phyloP scores from a whole-genome alignment of 2,329 filamentous ascomycete genomes.

The Pseudogymnoascus sp. region DNA sequence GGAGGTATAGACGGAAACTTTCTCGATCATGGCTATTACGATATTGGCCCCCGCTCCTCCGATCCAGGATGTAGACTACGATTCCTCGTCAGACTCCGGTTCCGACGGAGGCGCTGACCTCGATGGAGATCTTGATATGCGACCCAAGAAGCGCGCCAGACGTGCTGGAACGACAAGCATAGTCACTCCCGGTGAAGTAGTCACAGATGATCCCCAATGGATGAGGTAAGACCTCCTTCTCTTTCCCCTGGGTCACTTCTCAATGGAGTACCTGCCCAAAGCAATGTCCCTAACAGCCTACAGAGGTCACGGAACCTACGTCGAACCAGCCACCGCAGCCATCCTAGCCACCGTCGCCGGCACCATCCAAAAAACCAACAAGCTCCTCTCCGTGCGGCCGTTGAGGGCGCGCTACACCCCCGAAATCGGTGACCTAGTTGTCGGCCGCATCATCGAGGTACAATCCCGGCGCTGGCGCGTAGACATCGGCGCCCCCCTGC shows the following conservation, averaged over 20 bases:
- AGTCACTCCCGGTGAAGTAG: conserved; percentile 80
- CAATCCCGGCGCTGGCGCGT: conserved; percentile 90
- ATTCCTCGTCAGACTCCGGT: conserved; percentile 18
- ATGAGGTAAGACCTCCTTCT: conserved; percentile 57
- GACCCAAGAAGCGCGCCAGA: conserved; percentile 34
- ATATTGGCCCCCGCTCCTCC: conserved; percentile 28
- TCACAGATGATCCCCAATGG: conserved; percentile 92
- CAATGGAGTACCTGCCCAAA: neutral
- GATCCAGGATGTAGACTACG: conserved; percentile 15
- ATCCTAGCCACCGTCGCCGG: conserved; percentile 90
- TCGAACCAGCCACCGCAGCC: conserved; percentile 51
- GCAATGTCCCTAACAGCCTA: neutral
- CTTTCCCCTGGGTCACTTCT: neutral
- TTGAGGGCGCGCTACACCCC: conserved; percentile 89
- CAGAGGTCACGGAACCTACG: conserved; percentile 89
- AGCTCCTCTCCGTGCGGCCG: conserved; percentile 84
- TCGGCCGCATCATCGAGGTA: conserved; percentile 92
- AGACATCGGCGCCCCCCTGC: conserved; percentile 79
- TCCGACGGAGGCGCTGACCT: conserved; percentile 28
- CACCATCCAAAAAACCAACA: conserved; percentile 88
- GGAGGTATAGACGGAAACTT: neutral
- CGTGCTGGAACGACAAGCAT: conserved; percentile 42
- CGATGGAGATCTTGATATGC: conserved; percentile 35
- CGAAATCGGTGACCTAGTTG: conserved; percentile 91
- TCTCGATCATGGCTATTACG: conserved; percentile 27